A percentile compares a stretch with the other conserved stretches of the same genome.
Evolutionary conservation across 176 grass and related monocot species (phyloP).

Genomic region (Aegilops sharonensis): DNA sequence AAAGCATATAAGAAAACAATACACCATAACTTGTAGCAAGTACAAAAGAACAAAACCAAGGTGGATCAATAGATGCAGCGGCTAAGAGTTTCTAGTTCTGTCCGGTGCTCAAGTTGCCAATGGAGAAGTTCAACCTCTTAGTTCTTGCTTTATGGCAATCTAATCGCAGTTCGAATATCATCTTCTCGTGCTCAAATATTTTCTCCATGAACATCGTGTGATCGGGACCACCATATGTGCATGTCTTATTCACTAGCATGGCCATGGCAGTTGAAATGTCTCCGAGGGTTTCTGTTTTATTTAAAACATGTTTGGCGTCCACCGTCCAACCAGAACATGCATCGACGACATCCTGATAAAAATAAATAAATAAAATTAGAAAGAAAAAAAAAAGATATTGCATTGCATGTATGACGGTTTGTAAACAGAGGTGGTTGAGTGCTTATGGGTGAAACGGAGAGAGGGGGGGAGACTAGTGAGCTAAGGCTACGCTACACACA

Average conservation of each 20-base stretch:
- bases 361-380: neutral
- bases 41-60: neutral
- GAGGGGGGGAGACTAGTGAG: too few relatives aligned
- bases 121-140: neutral
- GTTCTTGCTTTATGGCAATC: neutral
- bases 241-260: neutral
- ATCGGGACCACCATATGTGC: neutral
- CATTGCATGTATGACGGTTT: neutral
- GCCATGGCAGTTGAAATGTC: neutral
- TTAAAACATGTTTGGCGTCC: neutral
- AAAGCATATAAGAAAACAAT: neutral
- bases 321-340: neutral
- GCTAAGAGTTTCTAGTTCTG: neutral
- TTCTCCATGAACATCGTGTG: neutral
- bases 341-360: neutral
- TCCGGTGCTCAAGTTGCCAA: neutral
- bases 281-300: neutral
- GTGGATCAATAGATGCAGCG: neutral
- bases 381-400: neutral
- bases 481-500: neutral
- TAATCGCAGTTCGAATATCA: neutral
- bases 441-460: neutral
- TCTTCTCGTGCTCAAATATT: neutral
- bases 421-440: neutral
- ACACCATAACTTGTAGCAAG: neutral